phyloP scores from a whole-genome alignment of 371 early-diverging fungal species.

The Lichtheimia ornata region DNA sequence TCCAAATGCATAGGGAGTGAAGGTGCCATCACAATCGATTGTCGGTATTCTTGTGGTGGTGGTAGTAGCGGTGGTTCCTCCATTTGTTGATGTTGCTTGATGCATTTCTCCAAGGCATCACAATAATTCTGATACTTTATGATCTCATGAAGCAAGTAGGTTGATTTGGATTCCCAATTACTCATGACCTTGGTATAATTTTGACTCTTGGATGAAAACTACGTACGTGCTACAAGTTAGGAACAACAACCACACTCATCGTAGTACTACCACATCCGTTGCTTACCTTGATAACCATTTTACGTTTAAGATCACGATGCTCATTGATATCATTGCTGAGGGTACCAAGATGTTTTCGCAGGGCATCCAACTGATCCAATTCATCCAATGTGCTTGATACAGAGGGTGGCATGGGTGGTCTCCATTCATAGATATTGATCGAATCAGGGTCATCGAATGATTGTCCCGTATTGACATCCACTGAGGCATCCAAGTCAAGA shows the following conservation, averaged over 20 bases:
- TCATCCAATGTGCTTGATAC: slow-evolving; percentile 40
- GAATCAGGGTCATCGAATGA: slow-evolving; percentile 29
- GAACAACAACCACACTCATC: not conserved
- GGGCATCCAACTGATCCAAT: slow-evolving; percentile 27
- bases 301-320: slow-evolving; percentile 44
- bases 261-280: too few species aligned
- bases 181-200: slow-evolving; percentile 68
- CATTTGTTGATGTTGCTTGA: slow-evolving; percentile 19
- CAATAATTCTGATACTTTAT: slow-evolving; percentile 89
- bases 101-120: slow-evolving; percentile 68
- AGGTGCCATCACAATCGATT: not conserved
- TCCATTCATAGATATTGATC: slow-evolving; percentile 41
- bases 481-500: slow-evolving; percentile 27
- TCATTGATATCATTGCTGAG: slow-evolving; percentile 43
- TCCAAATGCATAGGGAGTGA: slow-evolving; percentile 2
- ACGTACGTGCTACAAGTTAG: not conserved
- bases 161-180: slow-evolving; percentile 88
- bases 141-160: slow-evolving; percentile 83
- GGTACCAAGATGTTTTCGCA: slow-evolving; percentile 32
- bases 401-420: slow-evolving; percentile 42
- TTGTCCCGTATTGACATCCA: slow-evolving; percentile 9
- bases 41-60: slow-evolving; percentile 9
- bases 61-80: slow-evolving; percentile 2
- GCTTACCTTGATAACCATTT: slow-evolving; percentile 40
- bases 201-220: slow-evolving; percentile 61